A percentile compares a stretch with the other conserved stretches of the same genome.
Evolutionary conservation across 805 yeast genomes (phyloP).

Genomic region (Wickerhamomyces ciferrii): DNA sequence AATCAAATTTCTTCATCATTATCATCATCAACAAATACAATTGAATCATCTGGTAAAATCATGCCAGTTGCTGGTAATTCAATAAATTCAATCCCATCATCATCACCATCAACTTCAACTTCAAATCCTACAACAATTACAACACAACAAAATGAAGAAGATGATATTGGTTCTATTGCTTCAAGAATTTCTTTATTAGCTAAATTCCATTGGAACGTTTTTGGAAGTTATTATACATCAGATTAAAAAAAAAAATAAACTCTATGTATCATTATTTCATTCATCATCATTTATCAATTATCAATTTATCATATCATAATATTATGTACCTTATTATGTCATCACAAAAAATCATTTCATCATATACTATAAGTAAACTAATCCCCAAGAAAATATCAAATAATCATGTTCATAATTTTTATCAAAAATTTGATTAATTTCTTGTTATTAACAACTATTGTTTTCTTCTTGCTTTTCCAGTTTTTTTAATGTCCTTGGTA

Average conservation of each 20-base stretch:
- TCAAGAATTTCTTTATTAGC: conserved; percentile 49
- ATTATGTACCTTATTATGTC: neutral
- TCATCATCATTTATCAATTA: too few species aligned
- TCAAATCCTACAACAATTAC: conserved; percentile 6
- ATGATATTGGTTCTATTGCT: conserved; percentile 52
- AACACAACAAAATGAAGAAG: conserved; percentile 37
- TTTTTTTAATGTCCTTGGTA: too few species aligned
- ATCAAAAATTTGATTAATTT: too few species aligned
- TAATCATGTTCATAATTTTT: too few species aligned
- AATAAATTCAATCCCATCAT: conserved; percentile 4
- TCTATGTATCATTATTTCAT: neutral
- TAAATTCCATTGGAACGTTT: conserved; percentile 80
- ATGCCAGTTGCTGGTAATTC: conserved; percentile 14
- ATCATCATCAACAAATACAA: neutral
- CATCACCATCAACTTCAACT: conserved; percentile 6
- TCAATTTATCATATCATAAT: too few species aligned
- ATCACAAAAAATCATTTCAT: too few species aligned
- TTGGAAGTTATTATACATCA: conserved; percentile 57
- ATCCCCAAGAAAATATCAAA: too few species aligned
- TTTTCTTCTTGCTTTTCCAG: too few species aligned
- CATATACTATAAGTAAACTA: too few species aligned
- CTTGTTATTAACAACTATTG: too few species aligned
- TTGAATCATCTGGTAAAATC: neutral
- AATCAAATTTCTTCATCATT: neutral
- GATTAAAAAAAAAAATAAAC: neutral